Conservation (phyloP, 345 rosid species). For the Triadica sebifera region DNA sequence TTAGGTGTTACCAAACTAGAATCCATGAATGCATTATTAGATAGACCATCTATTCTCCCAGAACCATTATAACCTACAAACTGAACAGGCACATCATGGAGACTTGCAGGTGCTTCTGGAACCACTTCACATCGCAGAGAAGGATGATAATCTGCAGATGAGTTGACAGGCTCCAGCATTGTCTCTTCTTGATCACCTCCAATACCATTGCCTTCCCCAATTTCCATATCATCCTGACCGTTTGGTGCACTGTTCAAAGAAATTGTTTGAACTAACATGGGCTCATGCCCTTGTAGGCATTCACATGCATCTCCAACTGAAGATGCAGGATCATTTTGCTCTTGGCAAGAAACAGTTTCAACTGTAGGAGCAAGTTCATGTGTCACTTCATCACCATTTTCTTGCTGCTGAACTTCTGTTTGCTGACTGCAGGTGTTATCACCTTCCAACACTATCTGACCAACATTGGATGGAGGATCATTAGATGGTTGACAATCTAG, state of each 20-base stretch:
- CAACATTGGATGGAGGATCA: slow-evolving; percentile 42
- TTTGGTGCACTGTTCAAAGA: slow-evolving; percentile 51
- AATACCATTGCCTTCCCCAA: slow-evolving; percentile 54
- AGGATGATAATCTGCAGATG: slow-evolving; percentile 42
- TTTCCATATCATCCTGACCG: slow-evolving; percentile 67
- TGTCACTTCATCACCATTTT: slow-evolving; percentile 39
- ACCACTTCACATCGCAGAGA: slow-evolving; percentile 33
- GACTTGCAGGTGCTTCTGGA: slow-evolving; percentile 40
- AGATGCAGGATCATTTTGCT: slow-evolving; percentile 32
- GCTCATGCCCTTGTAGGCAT: slow-evolving; percentile 34
- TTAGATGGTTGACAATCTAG: slow-evolving; percentile 58
- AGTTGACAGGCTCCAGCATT: slow-evolving; percentile 40
- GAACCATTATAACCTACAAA: slow-evolving; percentile 31
- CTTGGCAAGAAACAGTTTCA: slow-evolving; percentile 40
- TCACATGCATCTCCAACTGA: slow-evolving; percentile 35
- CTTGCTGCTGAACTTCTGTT: slow-evolving; percentile 50
- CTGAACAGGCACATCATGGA: slow-evolving; percentile 30
- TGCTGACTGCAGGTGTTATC: slow-evolving; percentile 45
- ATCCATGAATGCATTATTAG: slow-evolving; percentile 21
- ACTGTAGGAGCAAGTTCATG: slow-evolving; percentile 35
- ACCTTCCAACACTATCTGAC: slow-evolving; percentile 41
- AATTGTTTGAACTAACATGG: slow-evolving; percentile 47
- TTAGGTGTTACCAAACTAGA: slow-evolving; percentile 40
- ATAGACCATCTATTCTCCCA: slow-evolving; percentile 27
- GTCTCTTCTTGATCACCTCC: slow-evolving; percentile 42